phyloP scores from a whole-genome alignment of 331 rosid genomes.

The Prunus yedoensis region DNA sequence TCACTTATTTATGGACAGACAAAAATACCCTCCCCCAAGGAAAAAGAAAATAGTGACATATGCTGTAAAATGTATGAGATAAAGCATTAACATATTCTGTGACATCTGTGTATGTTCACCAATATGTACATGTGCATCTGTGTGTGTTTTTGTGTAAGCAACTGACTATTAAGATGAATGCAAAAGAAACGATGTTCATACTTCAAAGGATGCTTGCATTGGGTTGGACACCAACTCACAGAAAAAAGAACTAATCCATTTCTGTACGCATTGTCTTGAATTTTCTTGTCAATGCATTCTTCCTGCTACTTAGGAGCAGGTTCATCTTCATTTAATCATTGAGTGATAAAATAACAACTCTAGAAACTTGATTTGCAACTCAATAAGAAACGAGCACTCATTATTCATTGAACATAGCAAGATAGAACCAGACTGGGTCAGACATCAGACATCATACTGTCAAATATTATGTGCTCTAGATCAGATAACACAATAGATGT shows the following conservation, averaged over 20 bases:
- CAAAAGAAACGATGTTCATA: background rate
- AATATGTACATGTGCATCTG: background rate
- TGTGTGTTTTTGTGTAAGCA: background rate
- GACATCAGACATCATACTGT: background rate
- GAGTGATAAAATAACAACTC: background rate
- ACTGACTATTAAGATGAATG: background rate
- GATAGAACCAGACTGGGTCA: background rate
- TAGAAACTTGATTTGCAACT: background rate
- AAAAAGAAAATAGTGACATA: background rate
- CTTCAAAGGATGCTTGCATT: constrained; percentile 7
- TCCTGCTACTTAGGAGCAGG: background rate
- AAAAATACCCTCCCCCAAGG: background rate
- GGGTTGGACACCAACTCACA: constrained; percentile 6
- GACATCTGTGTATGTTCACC: background rate
- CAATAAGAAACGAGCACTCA: background rate
- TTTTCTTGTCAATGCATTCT: background rate
- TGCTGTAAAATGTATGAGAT: background rate
- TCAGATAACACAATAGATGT: background rate
- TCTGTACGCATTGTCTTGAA: background rate
- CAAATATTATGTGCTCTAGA: background rate
- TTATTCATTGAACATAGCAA: background rate
- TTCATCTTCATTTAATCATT: no score
- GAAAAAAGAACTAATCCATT: background rate
- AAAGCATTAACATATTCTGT: background rate
- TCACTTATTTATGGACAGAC: constrained; percentile 6